Evolutionary conservation across 2,329 filamentous ascomycete species (phyloP), one percentile per base, ranked within the genome.

Genomic region (Fusarium sacchari): DNA sequence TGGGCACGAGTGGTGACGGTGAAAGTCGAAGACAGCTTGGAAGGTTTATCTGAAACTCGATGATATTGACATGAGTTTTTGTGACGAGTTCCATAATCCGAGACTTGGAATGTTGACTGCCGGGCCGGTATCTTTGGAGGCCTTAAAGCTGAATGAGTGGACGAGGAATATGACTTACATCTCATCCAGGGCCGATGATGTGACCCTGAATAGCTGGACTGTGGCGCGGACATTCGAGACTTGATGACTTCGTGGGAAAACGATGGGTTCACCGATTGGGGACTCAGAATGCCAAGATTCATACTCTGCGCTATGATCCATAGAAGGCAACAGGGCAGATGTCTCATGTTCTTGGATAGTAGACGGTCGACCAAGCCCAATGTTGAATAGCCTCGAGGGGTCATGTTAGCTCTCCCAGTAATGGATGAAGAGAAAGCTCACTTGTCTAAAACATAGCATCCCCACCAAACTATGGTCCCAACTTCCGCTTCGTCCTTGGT

Each of bases 321-420:
- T 30, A 1, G 59, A 62, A 32, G 59, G 59, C 4, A 46, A 22
- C 9, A 40, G 34, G 22, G 59, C 49, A 2, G 59, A 62, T 42
- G 39, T 46, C 2, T 62, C 49, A 1, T 36, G 42, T 18, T 62
- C 59, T 15, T 62, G 40, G 4, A 62, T 57, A n/a, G 59, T 62
- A 3, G 59, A 57, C 5, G 39, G 49, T 2, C 39, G 39, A 18
- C 59, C 40, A 37, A 62, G 59, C 1, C 40, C 49, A 17, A 57
- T 18, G 4, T 62, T 62, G 1, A 62, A 62, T 6, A 62, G 1
- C 14, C 59, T 62, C 3, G 5, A n/a, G 2, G 4, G 1, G 12
- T 6, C 17, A 39, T 14, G 12, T 60, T 20, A 55, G 47, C 5
- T 26, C n/a, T 3, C 0, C 0, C 11, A 4, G 17, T 0, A 13